Percentiles rank a stretch among this genome's conserved stretches.
Evolutionary conservation across 768 basidiomycete species (phyloP).

Genomic region (Leccinum rimulosum): DNA sequence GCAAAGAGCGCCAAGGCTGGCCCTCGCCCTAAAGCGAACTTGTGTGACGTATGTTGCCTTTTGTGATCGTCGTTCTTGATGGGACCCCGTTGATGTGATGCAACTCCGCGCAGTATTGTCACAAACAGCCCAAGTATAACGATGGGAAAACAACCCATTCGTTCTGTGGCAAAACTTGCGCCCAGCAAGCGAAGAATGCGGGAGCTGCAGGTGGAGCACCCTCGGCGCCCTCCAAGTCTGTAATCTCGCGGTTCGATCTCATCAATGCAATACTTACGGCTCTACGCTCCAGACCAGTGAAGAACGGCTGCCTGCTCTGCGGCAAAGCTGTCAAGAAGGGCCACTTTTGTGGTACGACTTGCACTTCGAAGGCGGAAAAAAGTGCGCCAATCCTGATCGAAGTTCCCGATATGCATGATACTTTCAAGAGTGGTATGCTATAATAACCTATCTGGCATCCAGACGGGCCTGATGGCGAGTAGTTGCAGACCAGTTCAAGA

Average conservation of each 20-base stretch:
- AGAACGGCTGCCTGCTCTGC: conserved; percentile 59
- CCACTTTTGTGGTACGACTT: conserved; percentile 60
- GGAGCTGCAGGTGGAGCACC: conserved; percentile 24
- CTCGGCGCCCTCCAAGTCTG: conserved; percentile 31
- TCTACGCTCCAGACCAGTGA: conserved; percentile 30
- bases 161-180: conserved; percentile 64
- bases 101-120: conserved; percentile 46
- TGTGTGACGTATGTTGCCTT: conserved; percentile 47
- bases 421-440: conserved; percentile 61
- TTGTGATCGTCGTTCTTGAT: conserved; percentile 1
- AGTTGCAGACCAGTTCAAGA: conserved; percentile 67
- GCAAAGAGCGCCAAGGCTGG: conserved; percentile 25
- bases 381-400: conserved; percentile 58
- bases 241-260: conserved; percentile 19
- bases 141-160: conserved; percentile 59
- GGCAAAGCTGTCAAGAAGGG: conserved; percentile 57
- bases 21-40: conserved; percentile 31
- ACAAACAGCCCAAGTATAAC: conserved; percentile 54
- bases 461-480: conserved; percentile 3
- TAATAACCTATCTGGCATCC: not conserved
- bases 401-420: conserved; percentile 55
- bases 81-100: conserved; percentile 1
- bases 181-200: conserved; percentile 41
- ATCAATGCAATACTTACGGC: conserved; percentile 33
- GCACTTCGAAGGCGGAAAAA: conserved; percentile 52